A percentile compares a stretch with the other conserved stretches of the same genome.
These are phyloP conservation scores for Choiromyces venosus DNA, from an alignment of 495 filamentous ascomycete genomes.

Conservation along the genomic window DNA sequence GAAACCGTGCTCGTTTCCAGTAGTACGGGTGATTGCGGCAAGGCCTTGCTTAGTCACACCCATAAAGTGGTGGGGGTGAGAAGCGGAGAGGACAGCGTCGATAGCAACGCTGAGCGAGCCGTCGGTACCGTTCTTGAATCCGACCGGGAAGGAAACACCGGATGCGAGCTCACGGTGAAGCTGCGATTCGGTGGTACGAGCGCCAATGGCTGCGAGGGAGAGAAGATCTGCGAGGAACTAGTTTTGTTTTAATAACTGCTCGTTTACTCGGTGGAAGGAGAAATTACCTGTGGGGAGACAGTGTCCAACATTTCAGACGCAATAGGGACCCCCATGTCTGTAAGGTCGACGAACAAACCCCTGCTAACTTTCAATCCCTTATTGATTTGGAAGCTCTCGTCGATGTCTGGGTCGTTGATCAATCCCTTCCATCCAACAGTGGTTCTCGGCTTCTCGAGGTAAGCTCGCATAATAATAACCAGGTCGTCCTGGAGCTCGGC, in stretches of 20 bases:
- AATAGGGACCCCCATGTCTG: slow-evolving; percentile 79
- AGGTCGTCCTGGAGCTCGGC: slow-evolving; percentile 74
- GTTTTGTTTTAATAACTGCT: slow-evolving; percentile 40
- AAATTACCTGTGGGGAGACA: slow-evolving; percentile 71
- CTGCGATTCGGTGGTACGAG: slow-evolving; percentile 95
- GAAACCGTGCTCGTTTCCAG: slow-evolving; percentile 93
- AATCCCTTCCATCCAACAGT: slow-evolving; percentile 99
- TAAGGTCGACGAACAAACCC: slow-evolving; percentile 86
- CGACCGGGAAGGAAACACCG: slow-evolving; percentile 95
- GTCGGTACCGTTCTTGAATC: slow-evolving; percentile 99
- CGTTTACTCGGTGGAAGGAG: background rate
- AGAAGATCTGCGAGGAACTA: slow-evolving; percentile 85
- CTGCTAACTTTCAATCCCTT: slow-evolving; percentile 87
- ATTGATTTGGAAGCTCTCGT: slow-evolving; percentile 97
- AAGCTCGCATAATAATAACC: slow-evolving; percentile 93
- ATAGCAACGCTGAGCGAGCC: slow-evolving; percentile 92
- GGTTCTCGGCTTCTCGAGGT: slow-evolving; percentile 98
- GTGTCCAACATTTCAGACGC: slow-evolving; percentile 97
- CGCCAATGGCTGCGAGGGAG: slow-evolving; percentile 91
- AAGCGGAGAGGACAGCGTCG: slow-evolving; percentile 88
- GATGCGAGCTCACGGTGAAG: slow-evolving; percentile 91
- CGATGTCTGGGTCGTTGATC: slow-evolving; percentile 98
- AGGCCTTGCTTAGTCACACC: slow-evolving; percentile 98
- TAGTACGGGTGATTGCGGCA: slow-evolving; percentile 87
- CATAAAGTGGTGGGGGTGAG: slow-evolving; percentile 92